Percentiles rank a stretch among this genome's conserved stretches.
Evolutionary conservation across 129 eudicot species (phyloP).

Genomic region (Kitagawia praeruptora): DNA sequence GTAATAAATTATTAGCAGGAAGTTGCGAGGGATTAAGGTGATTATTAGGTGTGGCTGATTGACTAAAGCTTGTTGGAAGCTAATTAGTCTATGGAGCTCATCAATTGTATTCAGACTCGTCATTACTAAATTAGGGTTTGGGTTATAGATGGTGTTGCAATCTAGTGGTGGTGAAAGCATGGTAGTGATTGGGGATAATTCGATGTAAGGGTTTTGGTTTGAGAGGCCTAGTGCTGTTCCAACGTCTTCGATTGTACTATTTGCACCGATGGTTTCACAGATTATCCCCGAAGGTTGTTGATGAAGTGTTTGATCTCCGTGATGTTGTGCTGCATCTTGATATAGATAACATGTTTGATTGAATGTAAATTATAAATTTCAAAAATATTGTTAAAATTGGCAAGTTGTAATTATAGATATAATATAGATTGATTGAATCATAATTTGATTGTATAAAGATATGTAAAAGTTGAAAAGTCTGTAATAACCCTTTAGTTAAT

Average conservation of each 20-base stretch:
- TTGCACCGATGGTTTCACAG: conserved; percentile 41
- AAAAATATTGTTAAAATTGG: no score
- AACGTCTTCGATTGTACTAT: conserved; percentile 42
- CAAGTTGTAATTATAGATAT: no score
- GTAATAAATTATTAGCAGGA: conserved; percentile 15
- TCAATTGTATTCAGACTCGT: conserved; percentile 8
- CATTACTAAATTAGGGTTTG: conserved; percentile 2
- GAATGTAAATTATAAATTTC: no score
- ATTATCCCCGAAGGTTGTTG: conserved; percentile 21
- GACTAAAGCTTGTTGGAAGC: conserved; percentile 43
- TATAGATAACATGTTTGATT: no score
- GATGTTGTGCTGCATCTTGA: conserved; percentile 4
- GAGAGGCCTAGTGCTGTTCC: conserved; percentile 47
- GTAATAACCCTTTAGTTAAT: no score
- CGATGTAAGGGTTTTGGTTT: conserved; percentile 22
- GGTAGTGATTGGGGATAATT: conserved; percentile 18
- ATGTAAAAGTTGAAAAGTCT: no score
- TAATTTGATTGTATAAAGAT: no score
- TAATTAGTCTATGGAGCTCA: conserved; percentile 51
- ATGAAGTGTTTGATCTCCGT: conserved; percentile 20
- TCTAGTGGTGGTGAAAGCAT: background rate
- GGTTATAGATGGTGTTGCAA: conserved; percentile 2
- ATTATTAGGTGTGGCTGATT: conserved; percentile 15
- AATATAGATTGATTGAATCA: no score
- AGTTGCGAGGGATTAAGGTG: conserved; percentile 18